A percentile compares a stretch with the other conserved stretches of the same genome.
Conservation (phyloP, 352 stramenopile genomes). For the Phytopythium sindhum region DNA sequence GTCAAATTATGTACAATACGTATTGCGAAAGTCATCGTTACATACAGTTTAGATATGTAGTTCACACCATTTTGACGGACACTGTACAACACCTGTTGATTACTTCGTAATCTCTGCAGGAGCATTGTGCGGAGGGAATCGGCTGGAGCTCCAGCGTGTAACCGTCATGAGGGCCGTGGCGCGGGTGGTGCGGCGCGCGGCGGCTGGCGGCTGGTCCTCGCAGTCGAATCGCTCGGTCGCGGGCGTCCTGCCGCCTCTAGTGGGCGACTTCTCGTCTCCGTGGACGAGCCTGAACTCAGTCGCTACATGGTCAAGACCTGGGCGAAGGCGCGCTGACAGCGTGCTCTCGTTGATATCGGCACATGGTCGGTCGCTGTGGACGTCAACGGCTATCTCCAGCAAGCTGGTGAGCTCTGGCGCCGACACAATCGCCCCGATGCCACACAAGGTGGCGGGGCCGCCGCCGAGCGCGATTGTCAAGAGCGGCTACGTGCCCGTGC, state of each 20-base stretch:
- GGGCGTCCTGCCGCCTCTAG: neutral
- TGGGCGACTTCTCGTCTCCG: neutral
- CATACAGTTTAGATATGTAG: neutral
- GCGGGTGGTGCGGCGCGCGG: too few species aligned
- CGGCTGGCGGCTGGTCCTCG: neutral
- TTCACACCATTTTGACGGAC: neutral
- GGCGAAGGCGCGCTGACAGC: neutral
- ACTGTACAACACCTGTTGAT: neutral
- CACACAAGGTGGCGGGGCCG: neutral
- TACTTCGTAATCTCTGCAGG: neutral
- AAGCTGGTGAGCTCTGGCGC: neutral
- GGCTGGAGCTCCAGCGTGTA: neutral
- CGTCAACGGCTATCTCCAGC: neutral
- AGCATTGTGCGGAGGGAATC: neutral
- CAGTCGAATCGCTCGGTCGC: neutral
- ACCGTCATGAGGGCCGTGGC: neutral
- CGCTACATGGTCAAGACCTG: neutral
- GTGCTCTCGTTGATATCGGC: neutral
- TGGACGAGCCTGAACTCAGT: neutral
- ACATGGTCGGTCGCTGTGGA: neutral
- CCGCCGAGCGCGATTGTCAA: conserved; percentile 8
- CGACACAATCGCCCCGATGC: neutral
- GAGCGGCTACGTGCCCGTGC: conserved; percentile 30
- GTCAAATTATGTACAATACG: too few species aligned
- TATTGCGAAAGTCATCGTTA: neutral